These are phyloP conservation scores for Lentinula sp. DNA, from an alignment of 768 basidiomycete species.

Conservation along the genomic window DNA sequence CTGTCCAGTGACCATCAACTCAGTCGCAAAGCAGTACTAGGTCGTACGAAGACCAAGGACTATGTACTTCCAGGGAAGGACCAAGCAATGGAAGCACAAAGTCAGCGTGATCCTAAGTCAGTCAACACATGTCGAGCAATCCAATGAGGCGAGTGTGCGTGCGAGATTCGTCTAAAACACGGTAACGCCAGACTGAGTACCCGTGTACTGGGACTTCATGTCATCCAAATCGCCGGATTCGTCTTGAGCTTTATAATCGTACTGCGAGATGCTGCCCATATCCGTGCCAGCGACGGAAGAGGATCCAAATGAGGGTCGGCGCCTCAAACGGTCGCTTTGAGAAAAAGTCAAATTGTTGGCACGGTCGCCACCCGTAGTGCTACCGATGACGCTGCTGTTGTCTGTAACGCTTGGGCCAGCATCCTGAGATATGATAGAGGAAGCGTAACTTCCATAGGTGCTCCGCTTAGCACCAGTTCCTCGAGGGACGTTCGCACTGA, in stretches of 20 bases:
- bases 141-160: not conserved
- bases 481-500: conserved; percentile 58
- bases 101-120: not conserved
- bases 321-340: conserved; percentile 83
- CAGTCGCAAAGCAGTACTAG: not conserved
- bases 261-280: conserved; percentile 69
- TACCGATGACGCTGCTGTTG: conserved; percentile 54
- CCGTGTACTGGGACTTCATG: conserved; percentile 84
- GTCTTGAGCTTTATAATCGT: conserved; percentile 89
- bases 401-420: conserved; percentile 60
- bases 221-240: conserved; percentile 76
- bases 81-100: not conserved
- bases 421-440: conserved; percentile 92
- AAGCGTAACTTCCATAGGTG: conserved; percentile 76
- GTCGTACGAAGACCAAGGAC: not conserved
- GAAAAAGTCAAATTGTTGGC: conserved; percentile 65
- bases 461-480: conserved; percentile 67
- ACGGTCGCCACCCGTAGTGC: not conserved
- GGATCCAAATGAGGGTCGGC: conserved; percentile 65
- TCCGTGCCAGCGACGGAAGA: conserved; percentile 75
- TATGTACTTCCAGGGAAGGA: not conserved
- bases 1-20: not conserved
- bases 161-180: conserved; percentile 50
- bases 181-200: conserved; percentile 80
- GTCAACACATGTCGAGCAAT: not conserved